phyloP scores from a whole-genome alignment of 495 filamentous ascomycete genomes.

The Aspergillus indologenus region DNA sequence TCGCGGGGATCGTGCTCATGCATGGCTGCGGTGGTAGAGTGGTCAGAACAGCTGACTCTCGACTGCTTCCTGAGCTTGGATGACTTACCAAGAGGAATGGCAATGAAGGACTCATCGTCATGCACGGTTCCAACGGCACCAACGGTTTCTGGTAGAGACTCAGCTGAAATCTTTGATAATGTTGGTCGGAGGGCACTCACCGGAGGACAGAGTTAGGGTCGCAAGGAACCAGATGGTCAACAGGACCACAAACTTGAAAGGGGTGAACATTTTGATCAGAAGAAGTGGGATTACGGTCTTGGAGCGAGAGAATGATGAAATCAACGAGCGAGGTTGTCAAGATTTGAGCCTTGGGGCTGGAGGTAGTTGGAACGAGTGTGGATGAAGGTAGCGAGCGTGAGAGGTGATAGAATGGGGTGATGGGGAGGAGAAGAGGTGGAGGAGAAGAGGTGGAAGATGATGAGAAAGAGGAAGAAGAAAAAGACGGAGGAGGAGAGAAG shows the following conservation, averaged over 20 bases:
- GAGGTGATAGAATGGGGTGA: neutral
- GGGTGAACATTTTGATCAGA: constrained; percentile 4
- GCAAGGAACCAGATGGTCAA: constrained; percentile 14
- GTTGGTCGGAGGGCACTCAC: constrained; percentile 11
- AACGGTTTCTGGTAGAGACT: constrained; percentile 1
- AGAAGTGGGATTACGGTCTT: too few relatives aligned
- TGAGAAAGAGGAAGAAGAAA: constrained; percentile 1
- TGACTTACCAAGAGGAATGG: constrained; percentile 6
- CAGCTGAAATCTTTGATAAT: neutral
- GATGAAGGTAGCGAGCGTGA: constrained; percentile 4
- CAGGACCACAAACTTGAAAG: constrained; percentile 11
- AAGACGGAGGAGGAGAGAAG: neutral
- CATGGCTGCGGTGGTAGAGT: neutral
- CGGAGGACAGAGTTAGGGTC: constrained; percentile 4
- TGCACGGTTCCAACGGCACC: neutral
- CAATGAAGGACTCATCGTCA: constrained; percentile 3
- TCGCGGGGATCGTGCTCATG: constrained; percentile 8
- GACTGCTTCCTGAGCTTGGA: neutral
- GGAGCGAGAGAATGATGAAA: too few relatives aligned
- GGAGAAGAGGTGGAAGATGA: constrained; percentile 2
- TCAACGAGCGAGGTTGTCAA: neutral
- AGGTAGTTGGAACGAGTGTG: neutral
- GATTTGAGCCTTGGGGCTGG: neutral
- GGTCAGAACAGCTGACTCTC: neutral
- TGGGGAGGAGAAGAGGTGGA: constrained; percentile 1